phyloP scores from a whole-genome alignment of 306 rosid species.

The Alnus rubra region DNA sequence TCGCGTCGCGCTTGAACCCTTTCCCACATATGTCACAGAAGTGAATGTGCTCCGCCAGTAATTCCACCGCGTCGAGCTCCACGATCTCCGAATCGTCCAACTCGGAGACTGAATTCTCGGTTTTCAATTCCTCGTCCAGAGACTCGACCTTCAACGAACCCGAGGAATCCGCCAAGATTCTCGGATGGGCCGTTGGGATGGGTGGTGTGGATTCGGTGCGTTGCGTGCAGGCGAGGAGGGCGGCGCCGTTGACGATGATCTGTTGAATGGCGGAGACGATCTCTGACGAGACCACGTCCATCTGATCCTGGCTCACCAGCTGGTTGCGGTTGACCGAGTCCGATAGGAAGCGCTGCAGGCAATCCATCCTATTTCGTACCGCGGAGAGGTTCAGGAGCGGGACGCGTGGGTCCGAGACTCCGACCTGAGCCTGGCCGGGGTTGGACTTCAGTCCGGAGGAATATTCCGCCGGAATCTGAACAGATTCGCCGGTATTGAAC shows the following conservation, averaged over 20 bases:
- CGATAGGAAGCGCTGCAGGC: constrained; percentile 54
- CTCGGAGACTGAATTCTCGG: constrained; percentile 9
- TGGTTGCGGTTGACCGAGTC: constrained; percentile 44
- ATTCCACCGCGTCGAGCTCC: constrained; percentile 75
- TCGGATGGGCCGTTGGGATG: neutral
- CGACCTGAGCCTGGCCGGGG: neutral
- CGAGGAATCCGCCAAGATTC: constrained; percentile 1
- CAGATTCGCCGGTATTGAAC: constrained; percentile 29
- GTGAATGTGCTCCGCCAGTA: constrained; percentile 77
- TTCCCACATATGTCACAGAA: constrained; percentile 93
- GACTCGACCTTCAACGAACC: constrained; percentile 30
- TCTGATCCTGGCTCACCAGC: constrained; percentile 41
- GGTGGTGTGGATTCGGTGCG: constrained; percentile 2
- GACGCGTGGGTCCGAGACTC: constrained; percentile 31
- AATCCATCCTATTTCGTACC: constrained; percentile 53
- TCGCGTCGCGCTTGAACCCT: constrained; percentile 91
- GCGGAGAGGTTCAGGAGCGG: constrained; percentile 60
- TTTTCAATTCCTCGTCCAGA: constrained; percentile 28
- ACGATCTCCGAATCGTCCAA: constrained; percentile 47
- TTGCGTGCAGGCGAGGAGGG: constrained; percentile 47
- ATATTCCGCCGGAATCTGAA: neutral
- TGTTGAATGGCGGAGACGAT: constrained; percentile 61
- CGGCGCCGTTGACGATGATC: constrained; percentile 54
- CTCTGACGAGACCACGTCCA: constrained; percentile 54
- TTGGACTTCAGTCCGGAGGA: constrained; percentile 11